phyloP scores from a whole-genome alignment of 164 flowering plant species.

The Aristolochia fimbriata region DNA sequence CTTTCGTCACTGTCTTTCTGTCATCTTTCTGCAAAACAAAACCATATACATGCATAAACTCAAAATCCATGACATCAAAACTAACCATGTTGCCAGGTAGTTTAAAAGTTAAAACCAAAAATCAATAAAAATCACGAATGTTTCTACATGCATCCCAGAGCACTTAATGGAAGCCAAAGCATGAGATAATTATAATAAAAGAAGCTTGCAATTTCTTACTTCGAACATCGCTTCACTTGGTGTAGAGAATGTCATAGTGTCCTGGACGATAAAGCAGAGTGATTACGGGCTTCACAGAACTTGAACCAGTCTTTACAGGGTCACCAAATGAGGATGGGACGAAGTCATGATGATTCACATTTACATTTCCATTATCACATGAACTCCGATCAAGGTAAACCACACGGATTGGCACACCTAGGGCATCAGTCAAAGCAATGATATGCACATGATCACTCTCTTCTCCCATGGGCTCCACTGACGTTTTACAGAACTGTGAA shows the following conservation, averaged over 20 bases:
- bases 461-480: slow-evolving; percentile 99
- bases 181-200: no score
- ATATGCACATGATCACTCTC: slow-evolving; percentile 98
- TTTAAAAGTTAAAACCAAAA: no score
- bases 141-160: no score
- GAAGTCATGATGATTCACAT: slow-evolving; percentile 91
- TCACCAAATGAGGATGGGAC: slow-evolving; percentile 23
- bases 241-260: slow-evolving; percentile 89
- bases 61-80: no score
- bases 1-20: no score
- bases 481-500: slow-evolving; percentile 80
- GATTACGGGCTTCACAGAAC: slow-evolving; percentile 34
- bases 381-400: slow-evolving; percentile 94
- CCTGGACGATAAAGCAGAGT: slow-evolving; percentile 92
- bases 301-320: slow-evolving; percentile 16
- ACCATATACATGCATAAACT: no score
- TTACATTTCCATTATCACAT: slow-evolving; percentile 46
- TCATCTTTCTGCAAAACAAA: no score
- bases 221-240: slow-evolving; percentile 29
- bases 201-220: slow-evolving; percentile 1
- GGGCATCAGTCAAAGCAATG: slow-evolving; percentile 80
- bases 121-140: no score
- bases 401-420: slow-evolving; percentile 91
- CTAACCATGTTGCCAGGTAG: no score
- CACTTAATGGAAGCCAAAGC: no score